Conservation (phyloP, 805 yeast species). For the Candida ponderosae region DNA sequence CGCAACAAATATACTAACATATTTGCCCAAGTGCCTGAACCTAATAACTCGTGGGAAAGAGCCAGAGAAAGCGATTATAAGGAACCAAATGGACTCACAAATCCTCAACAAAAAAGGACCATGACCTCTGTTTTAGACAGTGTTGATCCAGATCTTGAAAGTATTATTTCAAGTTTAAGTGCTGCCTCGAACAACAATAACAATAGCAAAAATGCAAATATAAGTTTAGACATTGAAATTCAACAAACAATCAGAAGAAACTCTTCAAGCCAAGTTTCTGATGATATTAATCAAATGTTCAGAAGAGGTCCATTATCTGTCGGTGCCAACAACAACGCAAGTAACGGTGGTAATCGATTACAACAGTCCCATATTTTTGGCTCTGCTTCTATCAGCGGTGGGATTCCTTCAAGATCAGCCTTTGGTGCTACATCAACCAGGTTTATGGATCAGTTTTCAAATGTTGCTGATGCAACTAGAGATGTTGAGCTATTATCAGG, state of each 20-base stretch:
- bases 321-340: conserved; percentile 20
- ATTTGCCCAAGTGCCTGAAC: background rate
- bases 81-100: background rate
- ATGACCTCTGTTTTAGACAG: conserved; percentile 6
- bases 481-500: conserved; percentile 46
- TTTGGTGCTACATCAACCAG: conserved; percentile 25
- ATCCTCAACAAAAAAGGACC: background rate
- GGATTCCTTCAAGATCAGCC: conserved; percentile 21
- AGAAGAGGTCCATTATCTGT: conserved; percentile 39
- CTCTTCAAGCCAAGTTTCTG: conserved; percentile 33
- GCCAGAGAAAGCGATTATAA: background rate
- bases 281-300: conserved; percentile 36
- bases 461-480: conserved; percentile 63
- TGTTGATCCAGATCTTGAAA: conserved; percentile 20
- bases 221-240: background rate
- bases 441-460: conserved; percentile 54
- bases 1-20: background rate
- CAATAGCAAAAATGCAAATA: conserved; percentile 4
- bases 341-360: conserved; percentile 21
- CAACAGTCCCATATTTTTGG: conserved; percentile 35
- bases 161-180: conserved; percentile 23
- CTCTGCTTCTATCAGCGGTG: conserved; percentile 56
- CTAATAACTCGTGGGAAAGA: background rate
- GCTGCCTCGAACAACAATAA: conserved; percentile 14
- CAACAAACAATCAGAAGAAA: conserved; percentile 22